Conservation (phyloP, 768 basidiomycete species). For the Suillus clintonianus region DNA sequence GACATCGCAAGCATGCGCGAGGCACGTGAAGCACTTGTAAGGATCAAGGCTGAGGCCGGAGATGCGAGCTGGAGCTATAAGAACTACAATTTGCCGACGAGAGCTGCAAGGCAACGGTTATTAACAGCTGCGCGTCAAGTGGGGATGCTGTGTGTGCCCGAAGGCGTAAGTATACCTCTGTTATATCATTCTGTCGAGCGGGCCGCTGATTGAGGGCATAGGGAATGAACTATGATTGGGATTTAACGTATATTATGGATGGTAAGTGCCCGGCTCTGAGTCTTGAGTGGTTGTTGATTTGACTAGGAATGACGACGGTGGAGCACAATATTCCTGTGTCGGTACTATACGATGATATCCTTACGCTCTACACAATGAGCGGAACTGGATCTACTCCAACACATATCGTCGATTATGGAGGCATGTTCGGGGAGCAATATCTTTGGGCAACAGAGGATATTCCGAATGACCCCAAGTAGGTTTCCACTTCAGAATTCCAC, state of each 20-base stretch:
- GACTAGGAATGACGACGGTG: conserved; percentile 71
- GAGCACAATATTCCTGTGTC: conserved; percentile 73
- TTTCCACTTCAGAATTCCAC: not conserved
- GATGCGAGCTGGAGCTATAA: conserved; percentile 74
- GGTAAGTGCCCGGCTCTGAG: conserved; percentile 40
- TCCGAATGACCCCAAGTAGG: conserved; percentile 69
- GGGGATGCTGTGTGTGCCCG: conserved; percentile 72
- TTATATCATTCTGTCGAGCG: not conserved
- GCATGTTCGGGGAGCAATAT: conserved; percentile 63
- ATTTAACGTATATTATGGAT: conserved; percentile 76
- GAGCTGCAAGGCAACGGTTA: conserved; percentile 69
- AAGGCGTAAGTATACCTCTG: conserved; percentile 46
- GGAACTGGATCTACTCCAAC: conserved; percentile 77
- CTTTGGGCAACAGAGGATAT: conserved; percentile 69
- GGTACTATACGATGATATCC: conserved; percentile 63
- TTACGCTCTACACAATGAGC: conserved; percentile 61
- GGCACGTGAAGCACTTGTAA: conserved; percentile 62
- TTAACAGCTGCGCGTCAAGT: conserved; percentile 61
- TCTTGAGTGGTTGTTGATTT: not conserved
- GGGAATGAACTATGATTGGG: conserved; percentile 83
- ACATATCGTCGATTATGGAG: conserved; percentile 79
- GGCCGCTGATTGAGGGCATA: conserved; percentile 13
- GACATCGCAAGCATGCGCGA: conserved; percentile 63
- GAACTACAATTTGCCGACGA: conserved; percentile 71
- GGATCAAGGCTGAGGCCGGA: conserved; percentile 75